Evolutionary conservation across 441 rosid genomes (phyloP).

Genomic region (Mallotus repandus): DNA sequence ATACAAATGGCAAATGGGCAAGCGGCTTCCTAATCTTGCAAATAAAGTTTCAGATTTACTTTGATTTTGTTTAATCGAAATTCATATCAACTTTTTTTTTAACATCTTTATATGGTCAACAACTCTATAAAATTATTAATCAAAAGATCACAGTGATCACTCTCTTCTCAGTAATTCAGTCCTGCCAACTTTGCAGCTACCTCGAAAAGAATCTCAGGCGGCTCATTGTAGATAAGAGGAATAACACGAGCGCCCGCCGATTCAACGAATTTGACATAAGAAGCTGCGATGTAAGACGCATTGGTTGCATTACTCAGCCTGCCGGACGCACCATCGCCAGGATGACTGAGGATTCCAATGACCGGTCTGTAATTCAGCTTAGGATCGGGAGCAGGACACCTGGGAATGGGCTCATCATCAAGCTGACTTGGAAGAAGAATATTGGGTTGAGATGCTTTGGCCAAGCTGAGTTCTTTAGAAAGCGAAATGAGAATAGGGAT

Average conservation of each 20-base stretch:
- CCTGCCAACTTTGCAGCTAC: constrained; percentile 27
- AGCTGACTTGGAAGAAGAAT: too few species aligned
- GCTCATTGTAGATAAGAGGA: constrained; percentile 78
- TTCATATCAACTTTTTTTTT: too few species aligned
- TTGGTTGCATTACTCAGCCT: constrained; percentile 54
- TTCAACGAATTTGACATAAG: constrained; percentile 85
- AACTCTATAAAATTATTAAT: too few species aligned
- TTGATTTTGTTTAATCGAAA: too few species aligned
- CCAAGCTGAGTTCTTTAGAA: too few species aligned
- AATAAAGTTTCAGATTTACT: too few species aligned
- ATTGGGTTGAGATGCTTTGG: too few species aligned
- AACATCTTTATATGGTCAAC: too few species aligned
- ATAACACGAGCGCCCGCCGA: constrained; percentile 92
- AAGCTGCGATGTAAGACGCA: constrained; percentile 75
- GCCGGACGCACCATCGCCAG: constrained; percentile 91
- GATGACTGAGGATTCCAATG: constrained; percentile 80
- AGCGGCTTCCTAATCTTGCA: too few species aligned
- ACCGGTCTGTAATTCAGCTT: constrained; percentile 70
- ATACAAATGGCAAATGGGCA: too few species aligned
- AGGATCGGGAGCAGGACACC: neutral
- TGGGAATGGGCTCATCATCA: too few species aligned
- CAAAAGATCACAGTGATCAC: too few species aligned
- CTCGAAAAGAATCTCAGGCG: constrained; percentile 58
- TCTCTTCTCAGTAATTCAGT: neutral
- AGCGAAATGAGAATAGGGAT: constrained; percentile 45